Evolutionary conservation across 768 basidiomycete species (phyloP).

Genomic region (Bullera alba): DNA sequence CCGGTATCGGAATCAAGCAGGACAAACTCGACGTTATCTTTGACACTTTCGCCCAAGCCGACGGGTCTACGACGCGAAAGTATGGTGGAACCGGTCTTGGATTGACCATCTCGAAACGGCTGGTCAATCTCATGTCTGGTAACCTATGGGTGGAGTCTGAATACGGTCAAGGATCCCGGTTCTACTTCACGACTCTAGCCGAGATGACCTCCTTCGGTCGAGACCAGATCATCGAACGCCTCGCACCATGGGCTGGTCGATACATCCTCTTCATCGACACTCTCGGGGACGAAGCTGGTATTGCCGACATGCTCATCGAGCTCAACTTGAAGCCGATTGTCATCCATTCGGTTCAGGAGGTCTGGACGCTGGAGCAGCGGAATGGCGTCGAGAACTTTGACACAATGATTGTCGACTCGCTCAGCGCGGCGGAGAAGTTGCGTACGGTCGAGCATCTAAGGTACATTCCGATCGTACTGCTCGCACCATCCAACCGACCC

Average conservation of each 20-base stretch:
- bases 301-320: constrained; percentile 68
- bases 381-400: constrained; percentile 81
- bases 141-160: constrained; percentile 99
- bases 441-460: constrained; percentile 89
- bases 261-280: constrained; percentile 91
- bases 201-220: constrained; percentile 31
- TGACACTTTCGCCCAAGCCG: constrained; percentile 97
- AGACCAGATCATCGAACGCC: constrained; percentile 38
- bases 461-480: constrained; percentile 90
- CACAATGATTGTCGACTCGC: constrained; percentile 88
- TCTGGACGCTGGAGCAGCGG: constrained; percentile 55
- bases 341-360: constrained; percentile 69
- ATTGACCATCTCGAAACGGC: constrained; percentile 91
- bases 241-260: constrained; percentile 67
- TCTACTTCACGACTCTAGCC: constrained; percentile 76
- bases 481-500: constrained; percentile 67
- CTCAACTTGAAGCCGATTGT: constrained; percentile 71
- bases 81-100: constrained; percentile 96
- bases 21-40: constrained; percentile 98
- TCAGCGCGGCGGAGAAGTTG: constrained; percentile 78
- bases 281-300: constrained; percentile 63
- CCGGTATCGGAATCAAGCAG: constrained; percentile 96
- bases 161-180: constrained; percentile 68
- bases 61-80: constrained; percentile 96
- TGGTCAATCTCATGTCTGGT: constrained; percentile 94